Conservation (phyloP, 306 rosid species). For the Cucurbita maxima region DNA sequence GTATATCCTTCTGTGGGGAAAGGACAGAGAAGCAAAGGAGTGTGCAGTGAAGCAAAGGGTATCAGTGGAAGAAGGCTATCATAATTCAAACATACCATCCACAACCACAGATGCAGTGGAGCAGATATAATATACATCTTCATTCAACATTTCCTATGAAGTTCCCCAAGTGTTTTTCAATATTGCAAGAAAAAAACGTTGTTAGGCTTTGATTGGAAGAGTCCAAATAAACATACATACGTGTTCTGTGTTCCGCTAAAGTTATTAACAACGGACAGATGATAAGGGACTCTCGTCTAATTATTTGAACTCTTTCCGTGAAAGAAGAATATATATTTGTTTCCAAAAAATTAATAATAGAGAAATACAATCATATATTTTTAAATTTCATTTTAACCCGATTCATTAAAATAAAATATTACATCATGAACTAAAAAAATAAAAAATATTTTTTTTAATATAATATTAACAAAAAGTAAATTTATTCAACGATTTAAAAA, state of each 20-base stretch:
- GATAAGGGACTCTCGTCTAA: too few relatives aligned
- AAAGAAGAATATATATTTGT: too few relatives aligned
- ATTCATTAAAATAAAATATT: too few relatives aligned
- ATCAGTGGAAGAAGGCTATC: slow-evolving; percentile 17
- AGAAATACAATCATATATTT: too few relatives aligned
- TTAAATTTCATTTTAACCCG: too few relatives aligned
- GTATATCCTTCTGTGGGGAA: slow-evolving; percentile 79
- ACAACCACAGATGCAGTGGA: neutral
- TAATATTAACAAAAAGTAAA: too few relatives aligned
- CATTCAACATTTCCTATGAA: neutral
- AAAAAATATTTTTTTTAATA: too few relatives aligned
- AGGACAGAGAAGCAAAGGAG: slow-evolving; percentile 31
- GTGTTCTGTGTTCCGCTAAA: neutral
- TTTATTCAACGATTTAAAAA: too few relatives aligned
- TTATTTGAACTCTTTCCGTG: neutral
- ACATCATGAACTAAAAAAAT: too few relatives aligned
- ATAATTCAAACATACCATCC: neutral
- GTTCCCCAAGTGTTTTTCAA: too few relatives aligned
- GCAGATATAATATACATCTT: neutral
- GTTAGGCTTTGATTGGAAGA: neutral
- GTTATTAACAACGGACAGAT: neutral
- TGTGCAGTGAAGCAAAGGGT: slow-evolving; percentile 19
- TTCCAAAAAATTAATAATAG: too few relatives aligned
- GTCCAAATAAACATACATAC: neutral
- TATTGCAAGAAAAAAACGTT: too few relatives aligned